A percentile compares a stretch with the other conserved stretches of the same genome.
phyloP scores from a whole-genome alignment of 805 yeast genomes.

The Myxozyma vanderwaltii region DNA sequence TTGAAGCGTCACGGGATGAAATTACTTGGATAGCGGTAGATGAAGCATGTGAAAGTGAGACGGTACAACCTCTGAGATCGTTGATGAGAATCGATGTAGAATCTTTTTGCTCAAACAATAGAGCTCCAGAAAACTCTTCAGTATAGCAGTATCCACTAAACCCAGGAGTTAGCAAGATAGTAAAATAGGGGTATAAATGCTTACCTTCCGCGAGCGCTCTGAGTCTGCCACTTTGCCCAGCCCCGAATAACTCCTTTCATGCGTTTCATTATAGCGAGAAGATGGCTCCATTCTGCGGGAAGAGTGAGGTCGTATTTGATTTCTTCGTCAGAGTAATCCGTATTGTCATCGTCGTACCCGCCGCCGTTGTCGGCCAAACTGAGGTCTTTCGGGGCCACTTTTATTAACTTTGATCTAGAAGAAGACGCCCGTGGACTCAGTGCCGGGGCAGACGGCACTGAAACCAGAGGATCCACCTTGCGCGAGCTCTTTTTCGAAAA shows the following conservation, averaged over 20 bases:
- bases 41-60: constrained; percentile 18
- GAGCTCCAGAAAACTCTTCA: constrained; percentile 32
- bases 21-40: constrained; percentile 23
- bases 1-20: constrained; percentile 20
- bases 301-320: constrained; percentile 19
- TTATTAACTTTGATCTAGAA: too few relatives aligned
- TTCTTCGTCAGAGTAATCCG: constrained; percentile 6
- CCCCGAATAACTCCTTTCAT: constrained; percentile 30
- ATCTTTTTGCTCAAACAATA: constrained; percentile 19
- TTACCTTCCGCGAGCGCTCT: constrained; percentile 26
- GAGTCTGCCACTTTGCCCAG: constrained; percentile 26
- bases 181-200: background rate
- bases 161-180: background rate
- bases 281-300: constrained; percentile 24
- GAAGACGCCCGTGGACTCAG: too few relatives aligned
- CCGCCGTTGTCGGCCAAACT: background rate
- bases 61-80: constrained; percentile 33
- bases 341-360: background rate
- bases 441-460: too few relatives aligned
- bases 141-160: constrained; percentile 27
- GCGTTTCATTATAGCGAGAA: constrained; percentile 25
- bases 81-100: constrained; percentile 14
- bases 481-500: too few relatives aligned
- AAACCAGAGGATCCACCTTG: too few relatives aligned
- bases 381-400: background rate